Base-by-base conservation (phyloP, 805 yeast genomes). In the Lachancea sp. region DNA sequence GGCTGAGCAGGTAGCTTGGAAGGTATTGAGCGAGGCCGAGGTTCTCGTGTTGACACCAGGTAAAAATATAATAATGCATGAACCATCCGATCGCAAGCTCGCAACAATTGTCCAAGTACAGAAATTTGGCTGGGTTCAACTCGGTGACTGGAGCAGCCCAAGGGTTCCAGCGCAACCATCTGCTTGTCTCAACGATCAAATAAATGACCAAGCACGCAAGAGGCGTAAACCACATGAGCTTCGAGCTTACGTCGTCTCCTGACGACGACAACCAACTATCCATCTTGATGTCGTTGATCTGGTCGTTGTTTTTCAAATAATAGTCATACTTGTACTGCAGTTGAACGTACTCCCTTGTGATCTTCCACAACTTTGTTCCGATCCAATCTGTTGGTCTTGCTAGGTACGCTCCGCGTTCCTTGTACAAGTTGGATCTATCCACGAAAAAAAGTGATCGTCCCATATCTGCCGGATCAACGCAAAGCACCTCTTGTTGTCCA, bases 401-500 rank as follows among this genome's bases (percentile, higher is more conserved):
- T 45, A 63, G 57, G 20, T 53, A 26, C 16, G 38, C 51, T 51
- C 51, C 53, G 61, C 34, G 38, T 37, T 40, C 49, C 45, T 12
- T 51, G 41, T 17, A 49, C 45, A 20, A 52, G 46, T 47, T 47
- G 11, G 46, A 41, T 10, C 67, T 67, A 59, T 89, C 96, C 51
- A 90, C 66, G 56, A 70, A 78, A 85, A 95, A 90, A 39, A 81
- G 63, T 0, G 95, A 74, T 59, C 82, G 79, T 22, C 78, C 77
- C 44, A 72, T 62, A 15, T 78, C 77, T 12, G 97, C 93, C 22
- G 77, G 78, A 42, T 81, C 82, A 43, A 88, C 75, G 63, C 99
- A 93, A 34, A 88, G 67, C 10, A 91, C 95, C 69, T 93, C 99
- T 65, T 84, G 86, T 62, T 89, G 96, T 48, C 73, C 73, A 54